Percentiles rank a stretch among this genome's conserved stretches.
Evolutionary conservation across 2,329 filamentous ascomycete species (phyloP).

Genomic region (Ascomycota sp.): DNA sequence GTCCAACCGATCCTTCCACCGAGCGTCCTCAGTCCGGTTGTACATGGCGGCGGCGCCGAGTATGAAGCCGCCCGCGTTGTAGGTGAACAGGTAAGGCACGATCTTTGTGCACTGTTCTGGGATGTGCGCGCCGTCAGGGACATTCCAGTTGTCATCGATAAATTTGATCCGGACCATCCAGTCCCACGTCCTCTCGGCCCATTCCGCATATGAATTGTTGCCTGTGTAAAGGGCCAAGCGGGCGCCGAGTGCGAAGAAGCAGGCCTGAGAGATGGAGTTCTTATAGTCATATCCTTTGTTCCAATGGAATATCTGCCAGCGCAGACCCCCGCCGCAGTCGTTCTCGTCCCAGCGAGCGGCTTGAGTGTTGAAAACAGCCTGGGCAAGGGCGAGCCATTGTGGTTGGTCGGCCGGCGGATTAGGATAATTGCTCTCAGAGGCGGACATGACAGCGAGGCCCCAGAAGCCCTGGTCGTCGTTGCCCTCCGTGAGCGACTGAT

Average conservation of each 20-base stretch:
- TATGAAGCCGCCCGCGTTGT: constrained; percentile 47
- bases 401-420: constrained; percentile 34
- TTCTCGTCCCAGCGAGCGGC: constrained; percentile 49
- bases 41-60: constrained; percentile 49
- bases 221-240: constrained; percentile 58
- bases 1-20: constrained; percentile 38
- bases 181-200: constrained; percentile 55
- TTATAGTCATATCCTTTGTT: constrained; percentile 71
- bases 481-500: constrained; percentile 46
- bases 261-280: constrained; percentile 41
- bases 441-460: constrained; percentile 49
- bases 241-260: constrained; percentile 42
- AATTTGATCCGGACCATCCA: constrained; percentile 41
- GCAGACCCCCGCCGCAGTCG: constrained; percentile 53
- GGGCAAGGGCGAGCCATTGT: constrained; percentile 50
- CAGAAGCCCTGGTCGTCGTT: constrained; percentile 64
- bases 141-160: constrained; percentile 34
- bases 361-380: constrained; percentile 68
- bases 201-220: constrained; percentile 56
- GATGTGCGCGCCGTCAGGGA: constrained; percentile 42
- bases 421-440: constrained; percentile 48
- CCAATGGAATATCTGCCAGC: constrained; percentile 72
- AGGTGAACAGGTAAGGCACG: constrained; percentile 45
- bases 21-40: constrained; percentile 31
- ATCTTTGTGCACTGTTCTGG: constrained; percentile 34